Evolutionary conservation across 2,329 filamentous ascomycete genomes (phyloP).

Genomic region (Zelopaecilomyces penicillatus): DNA sequence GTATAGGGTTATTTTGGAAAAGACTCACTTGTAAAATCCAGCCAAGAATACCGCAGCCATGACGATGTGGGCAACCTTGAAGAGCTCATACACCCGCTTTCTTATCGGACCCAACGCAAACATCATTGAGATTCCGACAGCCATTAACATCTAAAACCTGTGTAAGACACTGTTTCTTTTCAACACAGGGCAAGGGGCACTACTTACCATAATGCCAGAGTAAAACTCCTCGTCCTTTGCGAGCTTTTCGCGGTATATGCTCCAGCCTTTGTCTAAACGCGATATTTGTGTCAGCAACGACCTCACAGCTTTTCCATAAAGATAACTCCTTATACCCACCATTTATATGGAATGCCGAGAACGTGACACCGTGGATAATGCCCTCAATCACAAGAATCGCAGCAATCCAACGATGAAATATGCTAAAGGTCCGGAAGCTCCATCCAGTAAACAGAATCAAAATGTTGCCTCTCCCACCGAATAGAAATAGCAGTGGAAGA

Average conservation of each 20-base stretch:
- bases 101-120: conserved; percentile 6
- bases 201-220: conserved; percentile 8
- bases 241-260: conserved; percentile 4
- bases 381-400: conserved; percentile 49
- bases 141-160: conserved; percentile 2
- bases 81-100: conserved; percentile 33
- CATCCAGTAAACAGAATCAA: conserved; percentile 55
- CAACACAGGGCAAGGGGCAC: not conserved
- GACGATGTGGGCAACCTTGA: conserved; percentile 35
- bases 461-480: conserved; percentile 53
- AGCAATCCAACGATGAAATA: conserved; percentile 55
- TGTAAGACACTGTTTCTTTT: not conserved
- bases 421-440: conserved; percentile 53
- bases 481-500: conserved; percentile 52
- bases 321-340: conserved; percentile 1
- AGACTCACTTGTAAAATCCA: conserved; percentile 36
- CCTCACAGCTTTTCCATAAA: not conserved
- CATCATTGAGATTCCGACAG: conserved; percentile 5
- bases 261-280: conserved; percentile 10
- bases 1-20: not conserved
- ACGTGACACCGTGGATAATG: conserved; percentile 37
- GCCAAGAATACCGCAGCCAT: conserved; percentile 37
- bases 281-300: not conserved
- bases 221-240: conserved; percentile 1
- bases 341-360: conserved; percentile 13